Evolutionary conservation across 495 filamentous ascomycete genomes (phyloP), one percentile per base, ranked within the genome.

Genomic region (Cercophora newfieldiana): DNA sequence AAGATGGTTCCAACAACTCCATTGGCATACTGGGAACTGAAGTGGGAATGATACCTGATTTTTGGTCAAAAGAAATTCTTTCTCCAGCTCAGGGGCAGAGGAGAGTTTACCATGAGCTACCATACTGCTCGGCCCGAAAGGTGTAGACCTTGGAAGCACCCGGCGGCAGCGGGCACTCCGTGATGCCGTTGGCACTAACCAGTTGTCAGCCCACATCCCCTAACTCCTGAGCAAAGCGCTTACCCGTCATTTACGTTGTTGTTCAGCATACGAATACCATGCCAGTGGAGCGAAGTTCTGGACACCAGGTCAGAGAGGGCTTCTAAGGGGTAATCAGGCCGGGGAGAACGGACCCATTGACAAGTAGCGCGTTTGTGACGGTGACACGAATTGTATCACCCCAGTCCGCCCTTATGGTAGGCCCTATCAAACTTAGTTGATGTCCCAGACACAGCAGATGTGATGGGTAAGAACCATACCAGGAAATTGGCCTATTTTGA

Each of bases 51-150:
- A 59, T 84, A 51, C 44, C 58, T 60, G n/a, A 2, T 2, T 8
- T 16, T 5, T 21, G 26, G 28, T 8, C 54, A 57, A 51, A 4
- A n/a, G n/a, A n/a, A n/a, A 12, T 33, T 8, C 37, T 44, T 4
- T 16, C 2, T 14, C 18, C 37, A 2, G 12, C 30, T 4, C 30
- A 33, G 30, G 83, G 22, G 7, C 21, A 31, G 12, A 8, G 22
- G n/a, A 29, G 0, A 3, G 54, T 33, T 8, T 18, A 21, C 83
- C 83, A 87, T 4, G 75, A 78, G 6, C 80, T 81, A 25, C 86
- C 86, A 66, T 87, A 89, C 51, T 85, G 78, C 47, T 79, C 77
- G 1, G 85, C 80, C 12, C 64, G 72, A 77, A 86, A 86, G 6
- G 71, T 76, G 73, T 84, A 83, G 7, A 75, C 76, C 44, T 81